These are phyloP conservation scores for Rhynchospora pubera DNA, from an alignment of 176 grass and related monocot genomes.

Conservation along the genomic window DNA sequence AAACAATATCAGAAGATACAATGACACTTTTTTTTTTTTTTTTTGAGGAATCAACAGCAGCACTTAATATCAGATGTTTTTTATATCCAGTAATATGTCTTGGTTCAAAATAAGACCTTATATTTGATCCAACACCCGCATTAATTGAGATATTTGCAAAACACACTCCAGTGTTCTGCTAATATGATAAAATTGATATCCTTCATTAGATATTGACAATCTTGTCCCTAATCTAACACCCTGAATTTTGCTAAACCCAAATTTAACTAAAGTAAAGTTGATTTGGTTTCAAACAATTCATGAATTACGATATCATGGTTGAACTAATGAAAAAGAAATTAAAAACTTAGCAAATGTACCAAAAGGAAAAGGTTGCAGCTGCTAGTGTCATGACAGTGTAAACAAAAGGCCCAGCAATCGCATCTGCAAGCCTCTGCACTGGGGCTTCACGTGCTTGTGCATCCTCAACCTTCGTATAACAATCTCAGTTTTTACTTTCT, in stretches of 20 bases:
- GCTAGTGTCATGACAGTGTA: constrained; percentile 83
- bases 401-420: constrained; percentile 95
- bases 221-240: background rate
- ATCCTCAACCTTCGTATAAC: constrained; percentile 72
- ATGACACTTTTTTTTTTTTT: too few relatives aligned
- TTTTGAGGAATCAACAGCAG: too few relatives aligned
- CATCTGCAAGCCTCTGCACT: constrained; percentile 89
- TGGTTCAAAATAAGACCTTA: background rate
- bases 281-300: background rate
- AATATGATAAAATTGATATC: background rate
- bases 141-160: background rate
- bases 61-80: background rate
- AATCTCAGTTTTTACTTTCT: background rate
- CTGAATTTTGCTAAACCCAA: background rate
- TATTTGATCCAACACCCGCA: background rate
- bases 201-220: background rate
- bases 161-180: background rate
- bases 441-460: constrained; percentile 88
- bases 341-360: constrained; percentile 30
- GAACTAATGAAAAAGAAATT: constrained; percentile 21
- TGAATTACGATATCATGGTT: background rate
- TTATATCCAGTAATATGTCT: background rate
- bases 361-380: constrained; percentile 83
- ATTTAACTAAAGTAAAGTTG: background rate
- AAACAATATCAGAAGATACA: background rate